Evolutionary conservation across 441 rosid genomes (phyloP), one percentile per base, ranked within the genome.

Genomic region (Codiaeum variegatum): DNA sequence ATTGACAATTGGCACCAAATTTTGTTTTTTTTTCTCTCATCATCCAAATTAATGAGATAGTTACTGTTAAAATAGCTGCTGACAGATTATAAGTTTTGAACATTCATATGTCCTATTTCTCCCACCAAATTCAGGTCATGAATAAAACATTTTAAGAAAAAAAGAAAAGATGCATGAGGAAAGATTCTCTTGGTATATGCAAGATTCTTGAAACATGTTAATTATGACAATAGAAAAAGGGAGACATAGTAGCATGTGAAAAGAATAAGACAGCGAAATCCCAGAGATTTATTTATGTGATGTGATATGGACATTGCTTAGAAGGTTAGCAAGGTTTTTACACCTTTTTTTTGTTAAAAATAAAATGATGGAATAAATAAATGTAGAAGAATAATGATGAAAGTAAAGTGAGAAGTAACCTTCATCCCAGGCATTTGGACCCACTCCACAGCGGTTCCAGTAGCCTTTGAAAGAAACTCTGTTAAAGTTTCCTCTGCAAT

Each of bases 401-500:
- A 24, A 23, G 28, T 68, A 24, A 74, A 76, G 75, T 63, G 73
- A 66, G 65, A n/a, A 75, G 78, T 32, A 65, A 93, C 99, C 99
- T 95, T 95, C 99, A 93, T 95, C 92, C 99, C 98, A 89, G 99
- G 99, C 98, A 93, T 93, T 89, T 93, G 99, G 81, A 95, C 92
- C 99, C 99, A 95, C 97, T 95, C 99, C 67, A 95, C 97, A 78
- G 99, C 99, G 82, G 98, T 95, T 88, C 99, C 99, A 83, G 97
- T 95, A 74, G 99, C 99, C 98, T 95, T 95, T 75, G 99, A 95
- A 83, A 95, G 96, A 93, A 95, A 95, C 95, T 93, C 98, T 90
- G 98, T 85, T 91, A 93, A 90, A 87, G 96, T 91, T 82, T 95
- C 97, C 88, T 95, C 99, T 83, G 99, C 99, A 89, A 93, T 89